Evolutionary conservation across 306 rosid species (phyloP).

Genomic region (Glycine soja): DNA sequence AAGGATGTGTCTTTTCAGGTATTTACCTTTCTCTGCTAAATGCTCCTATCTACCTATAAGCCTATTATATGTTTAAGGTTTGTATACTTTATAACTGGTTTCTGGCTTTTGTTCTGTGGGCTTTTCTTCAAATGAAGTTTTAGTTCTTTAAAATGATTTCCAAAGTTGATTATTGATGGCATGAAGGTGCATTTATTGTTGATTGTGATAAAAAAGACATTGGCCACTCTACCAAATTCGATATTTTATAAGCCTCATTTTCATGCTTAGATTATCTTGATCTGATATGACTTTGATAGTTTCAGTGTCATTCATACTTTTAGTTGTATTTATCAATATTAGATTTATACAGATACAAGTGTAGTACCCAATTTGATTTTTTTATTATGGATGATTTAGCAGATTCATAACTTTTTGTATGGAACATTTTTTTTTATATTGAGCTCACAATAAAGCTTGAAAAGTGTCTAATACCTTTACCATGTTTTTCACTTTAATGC

Average conservation of each 20-base stretch:
- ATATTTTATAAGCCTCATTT: constrained; percentile 17
- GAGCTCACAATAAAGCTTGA: constrained; percentile 6
- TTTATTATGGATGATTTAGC: background rate
- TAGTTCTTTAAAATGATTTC: constrained; percentile 32
- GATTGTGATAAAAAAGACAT: constrained; percentile 28
- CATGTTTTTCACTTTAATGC: constrained; percentile 25
- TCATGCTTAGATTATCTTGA: constrained; percentile 34
- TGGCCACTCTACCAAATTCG: constrained; percentile 3
- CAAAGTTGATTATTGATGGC: constrained; percentile 8
- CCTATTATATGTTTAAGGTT: constrained; percentile 16
- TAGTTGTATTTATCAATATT: constrained; percentile 28
- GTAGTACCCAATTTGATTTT: background rate
- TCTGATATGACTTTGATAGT: constrained; percentile 6
- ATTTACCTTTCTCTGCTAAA: constrained; percentile 31
- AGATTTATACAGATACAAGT: constrained; percentile 8
- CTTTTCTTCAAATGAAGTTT: constrained; percentile 27
- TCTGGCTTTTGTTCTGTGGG: constrained; percentile 21
- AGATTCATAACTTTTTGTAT: constrained; percentile 5
- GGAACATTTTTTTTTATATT: constrained; percentile 4
- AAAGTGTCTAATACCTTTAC: constrained; percentile 15
- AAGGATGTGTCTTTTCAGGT: constrained; percentile 26
- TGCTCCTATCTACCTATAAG: background rate
- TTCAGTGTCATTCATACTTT: constrained; percentile 5
- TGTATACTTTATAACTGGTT: constrained; percentile 18
- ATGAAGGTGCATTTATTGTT: constrained; percentile 13